Conservation (phyloP, 306 rosid genomes). For the Sophora flavescens region DNA sequence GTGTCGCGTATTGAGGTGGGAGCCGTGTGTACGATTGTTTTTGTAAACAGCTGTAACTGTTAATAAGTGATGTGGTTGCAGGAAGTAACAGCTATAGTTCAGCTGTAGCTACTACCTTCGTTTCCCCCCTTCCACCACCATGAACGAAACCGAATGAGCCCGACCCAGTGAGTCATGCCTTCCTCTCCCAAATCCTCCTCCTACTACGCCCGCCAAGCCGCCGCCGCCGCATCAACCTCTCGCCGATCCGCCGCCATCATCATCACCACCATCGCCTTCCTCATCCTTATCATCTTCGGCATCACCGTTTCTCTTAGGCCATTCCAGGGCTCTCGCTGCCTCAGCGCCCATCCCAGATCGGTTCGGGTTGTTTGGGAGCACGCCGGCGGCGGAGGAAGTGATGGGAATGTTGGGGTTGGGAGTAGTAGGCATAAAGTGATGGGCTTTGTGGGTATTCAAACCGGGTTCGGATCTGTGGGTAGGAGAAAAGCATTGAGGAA, state of each 20-base stretch:
- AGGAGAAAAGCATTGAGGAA: slow-evolving; percentile 68
- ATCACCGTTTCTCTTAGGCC: slow-evolving; percentile 47
- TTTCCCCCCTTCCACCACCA: not conserved
- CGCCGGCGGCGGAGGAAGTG: not conserved
- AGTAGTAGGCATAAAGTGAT: slow-evolving; percentile 58
- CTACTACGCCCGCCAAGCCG: slow-evolving; percentile 46
- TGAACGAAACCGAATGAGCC: not conserved
- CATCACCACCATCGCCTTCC: slow-evolving; percentile 43
- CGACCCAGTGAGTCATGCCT: slow-evolving; percentile 57
- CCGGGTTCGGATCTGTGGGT: slow-evolving; percentile 72
- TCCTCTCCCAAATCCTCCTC: slow-evolving; percentile 67
- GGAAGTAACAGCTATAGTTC: too few relatives aligned
- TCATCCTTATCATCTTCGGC: slow-evolving; percentile 58
- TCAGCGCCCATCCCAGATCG: slow-evolving; percentile 47
- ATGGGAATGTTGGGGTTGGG: slow-evolving; percentile 20
- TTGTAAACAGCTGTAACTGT: too few relatives aligned
- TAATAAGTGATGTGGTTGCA: too few relatives aligned
- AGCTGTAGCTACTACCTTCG: too few relatives aligned
- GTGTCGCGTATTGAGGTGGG: too few relatives aligned
- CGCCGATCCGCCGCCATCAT: slow-evolving; percentile 55
- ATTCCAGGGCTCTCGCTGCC: slow-evolving; percentile 35
- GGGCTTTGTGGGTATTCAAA: slow-evolving; percentile 84
- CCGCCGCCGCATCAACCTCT: slow-evolving; percentile 32
- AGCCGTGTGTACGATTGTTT: too few relatives aligned
- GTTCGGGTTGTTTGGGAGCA: slow-evolving; percentile 72